phyloP scores from a whole-genome alignment of 192 early-diverging fungal genomes.

The Gryganskiella cystojenkinii region DNA sequence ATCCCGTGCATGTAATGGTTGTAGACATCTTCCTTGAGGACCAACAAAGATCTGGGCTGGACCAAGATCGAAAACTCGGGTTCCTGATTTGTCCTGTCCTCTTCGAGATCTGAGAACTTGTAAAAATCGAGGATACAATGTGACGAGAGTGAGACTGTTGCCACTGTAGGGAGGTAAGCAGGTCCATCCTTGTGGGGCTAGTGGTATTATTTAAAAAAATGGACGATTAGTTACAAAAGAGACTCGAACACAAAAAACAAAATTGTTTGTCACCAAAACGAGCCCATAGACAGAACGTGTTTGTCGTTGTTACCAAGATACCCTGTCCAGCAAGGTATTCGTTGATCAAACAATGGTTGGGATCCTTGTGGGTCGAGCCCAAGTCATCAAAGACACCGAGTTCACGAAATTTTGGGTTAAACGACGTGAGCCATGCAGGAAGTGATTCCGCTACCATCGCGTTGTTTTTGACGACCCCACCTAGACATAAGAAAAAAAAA shows the following conservation, averaged over 20 bases:
- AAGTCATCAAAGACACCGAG: slow-evolving; percentile 47
- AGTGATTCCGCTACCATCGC: slow-evolving; percentile 58
- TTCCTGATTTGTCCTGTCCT: background rate
- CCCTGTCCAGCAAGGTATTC: slow-evolving; percentile 65
- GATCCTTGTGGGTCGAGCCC: slow-evolving; percentile 48
- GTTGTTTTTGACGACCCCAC: slow-evolving; percentile 42
- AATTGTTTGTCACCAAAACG: too few species aligned
- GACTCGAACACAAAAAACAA: too few species aligned
- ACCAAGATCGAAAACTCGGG: slow-evolving; percentile 57
- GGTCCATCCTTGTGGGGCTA: slow-evolving; percentile 65
- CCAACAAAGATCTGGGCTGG: slow-evolving; percentile 55
- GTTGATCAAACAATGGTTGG: slow-evolving; percentile 64
- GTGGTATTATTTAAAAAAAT: background rate
- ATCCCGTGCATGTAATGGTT: slow-evolving; percentile 60
- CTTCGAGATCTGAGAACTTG: slow-evolving; percentile 3
- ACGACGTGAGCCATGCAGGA: slow-evolving; percentile 50
- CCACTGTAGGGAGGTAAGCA: slow-evolving; percentile 61
- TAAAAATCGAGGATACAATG: slow-evolving; percentile 62
- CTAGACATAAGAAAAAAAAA: slow-evolving; percentile 8
- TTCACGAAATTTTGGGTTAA: slow-evolving; percentile 40
- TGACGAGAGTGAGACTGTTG: slow-evolving; percentile 58
- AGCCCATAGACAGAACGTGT: too few species aligned
- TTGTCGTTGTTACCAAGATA: slow-evolving; percentile 63
- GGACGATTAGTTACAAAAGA: background rate
- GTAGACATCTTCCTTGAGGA: slow-evolving; percentile 56